Evolutionary conservation across 1,139 yeast genomes (phyloP), one percentile per base, ranked within the genome.

Genomic region (Suhomyces bolitotheri): DNA sequence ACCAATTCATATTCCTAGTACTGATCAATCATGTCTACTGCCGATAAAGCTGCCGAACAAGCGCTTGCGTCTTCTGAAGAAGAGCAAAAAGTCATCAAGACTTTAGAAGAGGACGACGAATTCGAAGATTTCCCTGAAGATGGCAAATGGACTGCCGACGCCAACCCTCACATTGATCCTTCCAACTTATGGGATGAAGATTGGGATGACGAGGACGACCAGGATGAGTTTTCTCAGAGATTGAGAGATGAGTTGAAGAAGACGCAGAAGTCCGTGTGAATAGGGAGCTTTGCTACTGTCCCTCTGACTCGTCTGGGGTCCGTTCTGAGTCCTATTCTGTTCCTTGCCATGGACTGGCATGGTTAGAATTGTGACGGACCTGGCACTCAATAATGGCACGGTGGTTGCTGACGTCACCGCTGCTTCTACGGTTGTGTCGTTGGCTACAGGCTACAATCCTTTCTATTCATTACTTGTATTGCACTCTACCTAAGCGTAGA

Each of bases 121-220:
- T 89, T 89, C 58, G 97, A 89, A 66, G 97, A 89, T 56, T 89
- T 89, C 62, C 96, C 96, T 4, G 89, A 80, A 36, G 96, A 87
- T 51, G 55, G 64, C 22, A 78, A 83, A 61, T 68, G 68, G 85
- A 56, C 58, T 11, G 49, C 40, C 24, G 57, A 54, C 16, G 53
- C 65, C 36, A 59, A 58, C 31, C 66, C 78, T 12, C 76, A 78
- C 46, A 50, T 64, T 39, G 61, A 66, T 39, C 62, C 69, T 5
- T 56, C 62, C 34, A 66, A 60, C 39, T 73, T 88, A 40, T 89
- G 97, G 96, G 96, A 89, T 56, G 96, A 89, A 59, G 90, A 86
- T 56, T 89, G 97, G 97, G 96, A 89, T 50, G 96, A 87, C 55
- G 94, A 82, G 43, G 95, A 88, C 53, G 82, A 82, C 38, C 90